These are phyloP conservation scores for Dinochytrium kinnereticum DNA, from an alignment of 371 early-diverging fungal genomes.

Conservation along the genomic window DNA sequence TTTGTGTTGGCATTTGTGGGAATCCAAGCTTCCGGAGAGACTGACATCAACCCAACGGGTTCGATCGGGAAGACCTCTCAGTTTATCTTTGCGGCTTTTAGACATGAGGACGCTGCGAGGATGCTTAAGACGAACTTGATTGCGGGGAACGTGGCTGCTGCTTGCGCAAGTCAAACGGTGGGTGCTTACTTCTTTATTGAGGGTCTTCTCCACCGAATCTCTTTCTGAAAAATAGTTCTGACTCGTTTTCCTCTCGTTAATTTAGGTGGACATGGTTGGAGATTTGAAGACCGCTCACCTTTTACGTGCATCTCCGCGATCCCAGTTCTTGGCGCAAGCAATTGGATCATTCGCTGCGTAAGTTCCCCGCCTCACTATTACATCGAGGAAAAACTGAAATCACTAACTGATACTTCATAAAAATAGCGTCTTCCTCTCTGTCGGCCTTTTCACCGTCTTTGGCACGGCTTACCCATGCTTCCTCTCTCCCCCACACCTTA, in stretches of 20 bases:
- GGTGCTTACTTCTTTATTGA: no score
- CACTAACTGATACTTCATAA: not conserved
- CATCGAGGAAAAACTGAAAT: no score
- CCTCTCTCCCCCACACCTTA: slow-evolving; percentile 1
- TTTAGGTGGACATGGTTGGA: slow-evolving; percentile 88
- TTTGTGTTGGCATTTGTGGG: slow-evolving; percentile 75
- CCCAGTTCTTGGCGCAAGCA: slow-evolving; percentile 85
- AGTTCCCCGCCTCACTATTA: no score
- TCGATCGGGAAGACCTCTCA: slow-evolving; percentile 88
- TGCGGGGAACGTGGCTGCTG: slow-evolving; percentile 85
- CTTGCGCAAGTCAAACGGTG: slow-evolving; percentile 48
- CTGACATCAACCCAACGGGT: slow-evolving; percentile 72
- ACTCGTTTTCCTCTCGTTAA: no score
- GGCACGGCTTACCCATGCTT: slow-evolving; percentile 65
- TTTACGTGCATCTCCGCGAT: slow-evolving; percentile 78
- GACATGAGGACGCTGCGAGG: slow-evolving; percentile 61
- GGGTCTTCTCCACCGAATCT: not conserved
- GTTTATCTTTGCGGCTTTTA: slow-evolving; percentile 71
- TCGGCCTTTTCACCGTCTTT: slow-evolving; percentile 76
- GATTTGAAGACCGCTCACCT: slow-evolving; percentile 88
- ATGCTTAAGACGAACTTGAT: slow-evolving; percentile 64
- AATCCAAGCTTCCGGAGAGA: slow-evolving; percentile 60
- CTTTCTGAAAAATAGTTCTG: not conserved
- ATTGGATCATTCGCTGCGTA: slow-evolving; percentile 74
- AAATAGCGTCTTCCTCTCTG: slow-evolving; percentile 59